Percentiles rank a stretch among this genome's conserved stretches.
phyloP scores from a whole-genome alignment of 1,139 yeast species.

The Dujonia santamariae region DNA sequence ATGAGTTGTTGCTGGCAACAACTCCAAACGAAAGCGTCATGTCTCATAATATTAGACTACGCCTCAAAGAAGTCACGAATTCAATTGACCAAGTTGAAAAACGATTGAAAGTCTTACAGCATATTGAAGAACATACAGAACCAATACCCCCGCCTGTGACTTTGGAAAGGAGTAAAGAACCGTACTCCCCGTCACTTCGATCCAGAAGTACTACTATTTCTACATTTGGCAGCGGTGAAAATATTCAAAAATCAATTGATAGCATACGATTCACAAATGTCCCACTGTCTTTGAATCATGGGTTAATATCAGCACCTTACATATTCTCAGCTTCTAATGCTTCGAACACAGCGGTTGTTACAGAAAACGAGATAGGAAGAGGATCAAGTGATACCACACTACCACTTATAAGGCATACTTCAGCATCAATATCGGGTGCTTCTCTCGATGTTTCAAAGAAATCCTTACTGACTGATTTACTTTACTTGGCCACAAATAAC shows the following conservation, averaged over 20 bases:
- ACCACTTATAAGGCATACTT: no score
- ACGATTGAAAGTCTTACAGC: slow-evolving; percentile 4
- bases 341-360: no score
- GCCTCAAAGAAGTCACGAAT: slow-evolving; percentile 5
- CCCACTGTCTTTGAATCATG: no score
- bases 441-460: no score
- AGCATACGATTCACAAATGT: slow-evolving; percentile 6
- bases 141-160: neutral
- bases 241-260: slow-evolving; percentile 5
- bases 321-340: no score
- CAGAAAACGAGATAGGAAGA: no score
- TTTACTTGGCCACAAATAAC: no score
- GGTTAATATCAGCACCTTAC: no score
- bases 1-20: slow-evolving; percentile 4
- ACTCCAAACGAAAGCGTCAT: neutral
- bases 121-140: neutral
- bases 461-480: no score
- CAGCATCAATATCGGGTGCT: no score
- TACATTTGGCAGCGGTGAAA: slow-evolving; percentile 4
- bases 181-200: slow-evolving; percentile 2
- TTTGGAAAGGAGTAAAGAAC: neutral
- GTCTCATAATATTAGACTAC: neutral
- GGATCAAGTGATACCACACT: no score
- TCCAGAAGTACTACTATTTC: slow-evolving; percentile 7
- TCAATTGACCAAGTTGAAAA: slow-evolving; percentile 4